Conservation (phyloP, 176 grass and related monocot species). For the Miscanthus lutarioriparius region DNA sequence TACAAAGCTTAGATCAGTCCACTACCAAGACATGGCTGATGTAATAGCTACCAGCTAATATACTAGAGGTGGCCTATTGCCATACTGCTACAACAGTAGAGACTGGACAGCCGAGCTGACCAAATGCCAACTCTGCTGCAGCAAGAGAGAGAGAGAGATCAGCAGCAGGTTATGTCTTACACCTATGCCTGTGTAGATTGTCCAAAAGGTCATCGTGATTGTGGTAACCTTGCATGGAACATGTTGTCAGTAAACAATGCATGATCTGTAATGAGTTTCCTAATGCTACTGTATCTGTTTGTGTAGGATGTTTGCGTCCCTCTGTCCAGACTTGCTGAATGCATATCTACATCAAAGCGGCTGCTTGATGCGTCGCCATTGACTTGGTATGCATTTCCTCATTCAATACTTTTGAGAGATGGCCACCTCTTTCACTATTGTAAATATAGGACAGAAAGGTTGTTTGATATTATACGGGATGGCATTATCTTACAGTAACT, state of each 20-base stretch:
- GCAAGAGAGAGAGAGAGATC: too few relatives aligned
- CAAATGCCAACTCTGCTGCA: too few relatives aligned
- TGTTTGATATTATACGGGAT: not conserved
- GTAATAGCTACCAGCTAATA: too few relatives aligned
- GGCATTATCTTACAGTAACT: not conserved
- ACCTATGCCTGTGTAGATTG: not conserved
- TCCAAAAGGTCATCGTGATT: conserved; percentile 21
- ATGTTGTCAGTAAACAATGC: conserved; percentile 17
- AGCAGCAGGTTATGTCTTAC: too few relatives aligned
- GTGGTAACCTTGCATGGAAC: not conserved
- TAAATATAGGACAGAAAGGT: not conserved
- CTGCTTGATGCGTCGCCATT: conserved; percentile 84
- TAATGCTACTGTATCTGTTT: conserved; percentile 23
- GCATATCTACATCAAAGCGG: conserved; percentile 86
- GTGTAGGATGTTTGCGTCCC: conserved; percentile 93
- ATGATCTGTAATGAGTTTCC: conserved; percentile 16
- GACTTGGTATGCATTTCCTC: conserved; percentile 65
- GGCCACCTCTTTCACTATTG: not conserved
- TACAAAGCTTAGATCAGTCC: too few relatives aligned
- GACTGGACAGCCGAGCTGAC: too few relatives aligned
- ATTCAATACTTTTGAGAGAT: not conserved
- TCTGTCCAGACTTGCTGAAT: conserved; percentile 93
- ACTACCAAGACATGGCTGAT: too few relatives aligned
- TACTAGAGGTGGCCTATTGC: too few relatives aligned
- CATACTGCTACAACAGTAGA: too few relatives aligned